These are phyloP conservation scores for Verbascum thapsus DNA, from an alignment of 257 asterid species.

Conservation along the genomic window DNA sequence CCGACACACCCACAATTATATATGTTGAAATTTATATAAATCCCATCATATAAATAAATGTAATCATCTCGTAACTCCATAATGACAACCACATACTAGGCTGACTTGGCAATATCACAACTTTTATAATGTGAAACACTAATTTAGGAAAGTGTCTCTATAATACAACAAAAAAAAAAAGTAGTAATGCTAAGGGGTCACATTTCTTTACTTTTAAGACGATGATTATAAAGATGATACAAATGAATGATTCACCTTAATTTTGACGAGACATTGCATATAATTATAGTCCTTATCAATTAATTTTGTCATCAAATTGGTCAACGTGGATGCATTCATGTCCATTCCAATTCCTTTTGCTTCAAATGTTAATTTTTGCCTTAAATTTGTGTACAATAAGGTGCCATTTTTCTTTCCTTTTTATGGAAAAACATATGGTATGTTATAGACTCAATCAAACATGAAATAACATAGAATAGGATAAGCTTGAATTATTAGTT, in stretches of 20 bases:
- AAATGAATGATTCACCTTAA: conserved; percentile 25
- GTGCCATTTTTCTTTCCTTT: neutral
- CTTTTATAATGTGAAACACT: no score
- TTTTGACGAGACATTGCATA: conserved; percentile 27
- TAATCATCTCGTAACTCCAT: no score
- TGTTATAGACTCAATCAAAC: conserved; percentile 3
- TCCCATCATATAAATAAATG: no score
- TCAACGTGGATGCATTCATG: conserved; percentile 32
- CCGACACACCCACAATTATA: no score
- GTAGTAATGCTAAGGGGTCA: neutral
- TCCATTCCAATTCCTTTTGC: conserved; percentile 7
- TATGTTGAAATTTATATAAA: no score
- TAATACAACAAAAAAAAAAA: neutral
- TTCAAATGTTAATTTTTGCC: neutral
- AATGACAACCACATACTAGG: no score
- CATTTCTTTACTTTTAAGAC: neutral
- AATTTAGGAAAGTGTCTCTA: no score
- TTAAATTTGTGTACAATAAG: conserved; percentile 11
- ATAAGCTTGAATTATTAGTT: neutral
- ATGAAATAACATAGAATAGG: neutral
- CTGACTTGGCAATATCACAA: no score
- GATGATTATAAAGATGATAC: conserved; percentile 2
- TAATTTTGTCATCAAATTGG: conserved; percentile 18
- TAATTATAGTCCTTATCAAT: neutral
- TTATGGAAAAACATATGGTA: neutral